Evolutionary conservation across 306 rosid genomes (phyloP), one percentile per base, ranked within the genome.

Genomic region (Cicer bijugum): DNA sequence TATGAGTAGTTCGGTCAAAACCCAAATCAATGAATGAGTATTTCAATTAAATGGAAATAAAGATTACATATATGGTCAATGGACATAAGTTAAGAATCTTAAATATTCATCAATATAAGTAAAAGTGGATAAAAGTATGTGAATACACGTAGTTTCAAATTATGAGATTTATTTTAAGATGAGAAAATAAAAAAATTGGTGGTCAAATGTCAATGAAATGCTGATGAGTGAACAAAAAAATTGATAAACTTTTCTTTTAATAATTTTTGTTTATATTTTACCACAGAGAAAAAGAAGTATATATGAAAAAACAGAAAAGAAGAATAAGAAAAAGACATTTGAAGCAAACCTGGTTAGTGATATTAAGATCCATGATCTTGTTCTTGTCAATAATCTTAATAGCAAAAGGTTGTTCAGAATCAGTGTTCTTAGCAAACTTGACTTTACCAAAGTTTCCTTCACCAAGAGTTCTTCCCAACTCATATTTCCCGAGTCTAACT

Each of bases 361-460:
- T 71, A 14, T 93, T 89, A 77, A 84, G 96, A 60, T 82, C 72
- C 17, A 67, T 48, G 66, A 91, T 89, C 58, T 71, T 88, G 72
- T 57, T 85, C 89, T 91, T 93, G 37, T 93, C 88, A 6, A 93
- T 67, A 58, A 91, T 86, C 88, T 93, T 93, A 73, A 93, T 84
- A 7, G 98, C 98, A 57, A 83, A 88, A 28, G 74, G 50, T 8
- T 83, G 87, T 2, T 84, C 91, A n/a, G 96, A 78, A 15, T 80
- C 86, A 9, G 78, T 71, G 84, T 91, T 73, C 67, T 35, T 83
- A 0, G 96, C 98, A 7, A 91, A 82, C 66, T 91, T 93, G 0
- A 93, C 98, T 79, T 93, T 93, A 0, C 97, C 98, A 51, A 93
- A 91, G 84, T 89, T 93, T 11, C 98, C 98, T 60, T 93, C 94